Conservation (phyloP, 768 basidiomycete genomes). For the Paxillus ammoniavirescens region DNA sequence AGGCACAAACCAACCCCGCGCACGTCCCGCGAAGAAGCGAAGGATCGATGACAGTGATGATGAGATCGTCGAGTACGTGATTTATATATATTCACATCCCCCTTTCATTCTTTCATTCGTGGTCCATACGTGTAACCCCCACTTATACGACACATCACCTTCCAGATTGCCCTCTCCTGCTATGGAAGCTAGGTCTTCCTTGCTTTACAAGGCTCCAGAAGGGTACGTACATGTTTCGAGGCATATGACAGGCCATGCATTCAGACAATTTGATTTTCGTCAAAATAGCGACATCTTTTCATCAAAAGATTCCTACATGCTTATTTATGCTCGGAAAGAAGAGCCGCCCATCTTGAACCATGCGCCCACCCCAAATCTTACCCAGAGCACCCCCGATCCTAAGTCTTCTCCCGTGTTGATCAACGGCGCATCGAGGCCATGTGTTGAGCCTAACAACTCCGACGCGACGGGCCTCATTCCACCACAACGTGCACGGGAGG, state of each 20-base stretch:
- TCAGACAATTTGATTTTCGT: slow-evolving; percentile 20
- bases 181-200: slow-evolving; percentile 20
- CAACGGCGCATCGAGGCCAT: slow-evolving; percentile 20
- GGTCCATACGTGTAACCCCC: no score
- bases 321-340: slow-evolving; percentile 72
- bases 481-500: slow-evolving; percentile 52
- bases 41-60: slow-evolving; percentile 62
- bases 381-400: slow-evolving; percentile 15
- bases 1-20: slow-evolving; percentile 31
- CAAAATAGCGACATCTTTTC: slow-evolving; percentile 46
- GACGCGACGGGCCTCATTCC: slow-evolving; percentile 37
- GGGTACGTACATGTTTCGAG: slow-evolving; percentile 81
- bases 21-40: slow-evolving; percentile 44
- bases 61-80: slow-evolving; percentile 36
- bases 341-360: slow-evolving; percentile 9
- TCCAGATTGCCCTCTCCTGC: slow-evolving; percentile 19
- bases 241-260: slow-evolving; percentile 45
- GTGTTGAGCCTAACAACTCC: slow-evolving; percentile 7
- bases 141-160: not conserved
- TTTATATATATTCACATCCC: not conserved
- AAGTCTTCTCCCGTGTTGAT: slow-evolving; percentile 13
- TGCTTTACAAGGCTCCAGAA: slow-evolving; percentile 38
- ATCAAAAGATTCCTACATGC: slow-evolving; percentile 93
- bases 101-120: no score
- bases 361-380: slow-evolving; percentile 15